These are phyloP conservation scores for Rubroboletus pulcherrimus DNA, from an alignment of 768 basidiomycete species.

Conservation along the genomic window DNA sequence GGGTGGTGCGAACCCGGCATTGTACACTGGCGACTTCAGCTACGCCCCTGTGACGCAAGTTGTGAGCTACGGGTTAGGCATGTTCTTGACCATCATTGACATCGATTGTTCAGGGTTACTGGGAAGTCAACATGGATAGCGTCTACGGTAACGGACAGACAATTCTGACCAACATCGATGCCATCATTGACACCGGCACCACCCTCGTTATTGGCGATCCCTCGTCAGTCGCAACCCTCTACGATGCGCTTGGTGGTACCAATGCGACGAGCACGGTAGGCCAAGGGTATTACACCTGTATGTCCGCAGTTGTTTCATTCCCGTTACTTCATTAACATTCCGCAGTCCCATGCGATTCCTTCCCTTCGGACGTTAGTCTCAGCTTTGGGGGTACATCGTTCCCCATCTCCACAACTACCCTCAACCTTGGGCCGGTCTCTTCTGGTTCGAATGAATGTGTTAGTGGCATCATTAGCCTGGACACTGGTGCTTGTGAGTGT, in stretches of 20 bases:
- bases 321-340: not conserved
- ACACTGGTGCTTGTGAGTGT: not conserved
- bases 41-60: conserved; percentile 17
- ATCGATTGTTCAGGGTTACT: conserved; percentile 9
- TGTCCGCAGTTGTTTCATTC: conserved; percentile 10
- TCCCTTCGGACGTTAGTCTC: conserved; percentile 26
- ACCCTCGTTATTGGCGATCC: conserved; percentile 8
- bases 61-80: not conserved
- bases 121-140: conserved; percentile 17
- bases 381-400: conserved; percentile 37
- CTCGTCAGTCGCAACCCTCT: conserved; percentile 15
- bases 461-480: conserved; percentile 25
- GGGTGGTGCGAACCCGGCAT: conserved; percentile 44
- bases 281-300: conserved; percentile 33
- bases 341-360: conserved; percentile 29
- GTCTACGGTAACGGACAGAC: not conserved
- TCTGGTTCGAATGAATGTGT: conserved; percentile 26
- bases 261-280: conserved; percentile 17
- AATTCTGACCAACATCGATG: conserved; percentile 4
- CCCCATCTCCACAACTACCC: conserved; percentile 25
- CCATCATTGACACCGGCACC: conserved; percentile 23
- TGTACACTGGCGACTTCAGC: conserved; percentile 45
- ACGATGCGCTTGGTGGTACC: conserved; percentile 23
- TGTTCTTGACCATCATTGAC: not conserved
- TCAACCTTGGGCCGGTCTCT: conserved; percentile 37